A percentile compares a stretch with the other conserved stretches of the same genome.
These are phyloP conservation scores for Myriosclerotinia scirpicola DNA, from an alignment of 2,329 filamentous ascomycete genomes.

Conservation along the genomic window DNA sequence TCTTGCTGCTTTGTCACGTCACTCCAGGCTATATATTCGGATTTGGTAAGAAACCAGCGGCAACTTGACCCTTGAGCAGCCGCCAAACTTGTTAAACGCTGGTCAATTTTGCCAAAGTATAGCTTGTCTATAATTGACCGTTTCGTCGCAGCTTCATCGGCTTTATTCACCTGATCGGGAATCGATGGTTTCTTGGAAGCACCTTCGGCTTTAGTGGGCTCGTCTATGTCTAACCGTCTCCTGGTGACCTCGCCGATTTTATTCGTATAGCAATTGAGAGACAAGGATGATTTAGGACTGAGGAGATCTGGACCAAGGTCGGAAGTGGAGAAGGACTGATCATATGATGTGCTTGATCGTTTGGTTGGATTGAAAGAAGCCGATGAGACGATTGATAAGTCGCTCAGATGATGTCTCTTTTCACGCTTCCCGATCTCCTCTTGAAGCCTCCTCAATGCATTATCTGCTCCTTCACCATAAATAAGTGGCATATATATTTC, in stretches of 20 bases:
- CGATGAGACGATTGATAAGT: conserved; percentile 23
- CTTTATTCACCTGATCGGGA: no score
- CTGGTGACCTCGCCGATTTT: conserved; percentile 15
- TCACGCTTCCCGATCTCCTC: conserved; percentile 38
- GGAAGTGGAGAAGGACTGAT: conserved; percentile 15
- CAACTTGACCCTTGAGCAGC: conserved; percentile 44
- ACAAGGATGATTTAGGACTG: neutral
- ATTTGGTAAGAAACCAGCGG: conserved; percentile 44
- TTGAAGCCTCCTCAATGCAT: conserved; percentile 41
- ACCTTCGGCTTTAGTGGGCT: no score
- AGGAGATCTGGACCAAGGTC: neutral
- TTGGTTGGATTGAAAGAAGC: conserved; percentile 21
- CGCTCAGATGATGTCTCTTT: conserved; percentile 27
- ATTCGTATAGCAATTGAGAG: neutral
- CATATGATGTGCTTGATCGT: conserved; percentile 25
- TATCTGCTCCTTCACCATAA: conserved; percentile 42
- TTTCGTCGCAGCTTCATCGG: conserved; percentile 19
- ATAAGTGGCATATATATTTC: conserved; percentile 46
- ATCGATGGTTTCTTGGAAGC: conserved; percentile 31
- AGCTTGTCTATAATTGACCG: conserved; percentile 42
- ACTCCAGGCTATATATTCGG: conserved; percentile 44
- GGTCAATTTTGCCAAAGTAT: conserved; percentile 44
- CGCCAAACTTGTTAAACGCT: conserved; percentile 43
- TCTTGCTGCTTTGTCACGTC: conserved; percentile 35
- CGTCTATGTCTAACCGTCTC: no score